Percentiles rank a stretch among this genome's conserved stretches.
These are phyloP conservation scores for Suaeda aralocaspica DNA, from an alignment of 148 eudicot species.

Conservation along the genomic window DNA sequence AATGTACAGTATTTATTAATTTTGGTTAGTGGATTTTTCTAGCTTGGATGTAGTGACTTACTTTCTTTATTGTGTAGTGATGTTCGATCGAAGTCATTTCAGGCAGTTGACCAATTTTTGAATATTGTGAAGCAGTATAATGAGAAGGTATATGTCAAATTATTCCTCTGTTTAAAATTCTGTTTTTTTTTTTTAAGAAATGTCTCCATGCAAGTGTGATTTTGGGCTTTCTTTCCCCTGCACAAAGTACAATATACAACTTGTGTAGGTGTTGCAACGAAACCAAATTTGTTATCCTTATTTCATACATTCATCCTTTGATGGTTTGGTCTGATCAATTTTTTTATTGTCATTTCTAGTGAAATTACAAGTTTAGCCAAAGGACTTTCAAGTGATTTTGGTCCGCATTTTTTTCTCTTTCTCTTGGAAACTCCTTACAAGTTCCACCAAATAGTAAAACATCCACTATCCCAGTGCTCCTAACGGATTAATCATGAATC, in stretches of 20 bases:
- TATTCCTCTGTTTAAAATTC: constrained; percentile 1
- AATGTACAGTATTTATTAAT: too few species aligned
- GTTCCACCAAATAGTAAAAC: not conserved
- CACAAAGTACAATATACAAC: not conserved
- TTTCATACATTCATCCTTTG: not conserved
- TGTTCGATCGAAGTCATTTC: constrained; percentile 83
- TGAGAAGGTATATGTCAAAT: constrained; percentile 56
- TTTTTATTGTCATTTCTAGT: not conserved
- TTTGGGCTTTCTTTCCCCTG: not conserved
- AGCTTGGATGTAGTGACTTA: constrained; percentile 7
- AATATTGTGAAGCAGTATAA: constrained; percentile 69
- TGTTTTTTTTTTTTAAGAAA: not conserved
- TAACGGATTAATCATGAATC: not conserved
- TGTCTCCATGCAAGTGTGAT: not conserved
- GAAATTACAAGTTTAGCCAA: not conserved
- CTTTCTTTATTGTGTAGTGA: constrained; percentile 45
- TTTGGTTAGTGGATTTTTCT: not conserved
- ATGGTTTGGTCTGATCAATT: not conserved
- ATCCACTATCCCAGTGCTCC: not conserved
- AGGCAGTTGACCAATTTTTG: constrained; percentile 85
- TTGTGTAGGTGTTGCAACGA: not conserved
- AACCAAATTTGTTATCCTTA: not conserved
- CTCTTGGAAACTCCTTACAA: not conserved
- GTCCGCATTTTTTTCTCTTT: too few species aligned
- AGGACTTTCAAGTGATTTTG: too few species aligned